Conservation (phyloP, 805 yeast species). For the Metahyphopichia silvanorum region DNA sequence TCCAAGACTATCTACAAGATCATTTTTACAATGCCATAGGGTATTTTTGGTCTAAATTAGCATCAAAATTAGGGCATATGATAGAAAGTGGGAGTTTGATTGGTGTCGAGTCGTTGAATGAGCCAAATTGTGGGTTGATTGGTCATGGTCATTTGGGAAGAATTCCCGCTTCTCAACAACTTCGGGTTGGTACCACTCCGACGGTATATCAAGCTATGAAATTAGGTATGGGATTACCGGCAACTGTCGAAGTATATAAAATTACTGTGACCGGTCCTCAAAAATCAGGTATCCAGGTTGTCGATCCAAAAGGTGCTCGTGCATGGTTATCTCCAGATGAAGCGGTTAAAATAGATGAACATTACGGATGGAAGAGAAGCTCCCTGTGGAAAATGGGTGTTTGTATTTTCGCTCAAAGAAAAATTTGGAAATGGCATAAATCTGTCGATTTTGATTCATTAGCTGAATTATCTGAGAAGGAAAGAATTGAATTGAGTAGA, state of each 20-base stretch:
- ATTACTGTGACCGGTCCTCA: slow-evolving; percentile 77
- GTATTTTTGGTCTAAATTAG: slow-evolving; percentile 30
- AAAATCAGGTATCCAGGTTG: slow-evolving; percentile 49
- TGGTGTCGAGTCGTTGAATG: slow-evolving; percentile 86
- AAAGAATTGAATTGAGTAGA: slow-evolving; percentile 17
- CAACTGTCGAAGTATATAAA: slow-evolving; percentile 64
- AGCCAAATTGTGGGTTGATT: slow-evolving; percentile 74
- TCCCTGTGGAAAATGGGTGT: slow-evolving; percentile 65
- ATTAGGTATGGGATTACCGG: slow-evolving; percentile 74
- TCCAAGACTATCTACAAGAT: slow-evolving; percentile 72
- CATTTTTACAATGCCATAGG: slow-evolving; percentile 56
- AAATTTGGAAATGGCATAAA: slow-evolving; percentile 61
- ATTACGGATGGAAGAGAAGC: slow-evolving; percentile 69
- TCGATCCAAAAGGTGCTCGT: slow-evolving; percentile 63
- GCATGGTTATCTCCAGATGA: slow-evolving; percentile 67
- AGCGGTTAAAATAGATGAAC: slow-evolving; percentile 44
- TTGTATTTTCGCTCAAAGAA: slow-evolving; percentile 80
- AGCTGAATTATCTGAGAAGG: slow-evolving; percentile 21
- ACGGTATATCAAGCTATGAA: slow-evolving; percentile 71
- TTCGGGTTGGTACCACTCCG: slow-evolving; percentile 80
- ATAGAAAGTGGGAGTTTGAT: slow-evolving; percentile 46
- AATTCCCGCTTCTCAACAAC: slow-evolving; percentile 59
- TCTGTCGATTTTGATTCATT: slow-evolving; percentile 18
- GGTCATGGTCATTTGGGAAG: slow-evolving; percentile 55
- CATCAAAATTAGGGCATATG: slow-evolving; percentile 27